phyloP scores from a whole-genome alignment of 352 stramenopile genomes.

The Albugo laibachii region DNA sequence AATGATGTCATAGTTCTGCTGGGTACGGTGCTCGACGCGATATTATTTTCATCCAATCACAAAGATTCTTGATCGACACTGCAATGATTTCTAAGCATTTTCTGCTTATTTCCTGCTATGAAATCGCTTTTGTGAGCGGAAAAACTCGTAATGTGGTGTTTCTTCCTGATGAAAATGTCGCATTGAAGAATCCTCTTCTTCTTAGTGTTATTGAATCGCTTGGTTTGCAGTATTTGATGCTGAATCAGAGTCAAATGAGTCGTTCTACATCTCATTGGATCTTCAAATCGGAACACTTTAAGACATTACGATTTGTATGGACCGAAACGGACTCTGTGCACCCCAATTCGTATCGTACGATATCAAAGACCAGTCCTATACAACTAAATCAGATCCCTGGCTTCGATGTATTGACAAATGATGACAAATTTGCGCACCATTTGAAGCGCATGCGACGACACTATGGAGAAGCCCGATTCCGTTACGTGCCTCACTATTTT shows the following conservation, averaged over 20 bases:
- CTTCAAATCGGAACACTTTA: not conserved
- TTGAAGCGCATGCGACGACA: conserved; percentile 20
- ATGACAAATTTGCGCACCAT: conserved; percentile 23
- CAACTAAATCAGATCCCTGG: conserved; percentile 56
- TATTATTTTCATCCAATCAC: conserved; percentile 8
- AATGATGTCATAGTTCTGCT: conserved; percentile 41
- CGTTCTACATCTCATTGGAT: not conserved
- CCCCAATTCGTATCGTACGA: not conserved
- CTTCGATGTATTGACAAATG: conserved; percentile 13
- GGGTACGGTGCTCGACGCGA: conserved; percentile 13
- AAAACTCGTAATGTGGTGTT: not conserved
- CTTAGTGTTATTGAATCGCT: not conserved
- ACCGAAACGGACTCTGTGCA: not conserved
- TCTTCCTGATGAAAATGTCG: not conserved
- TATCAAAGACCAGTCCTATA: conserved; percentile 4
- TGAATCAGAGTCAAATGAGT: not conserved
- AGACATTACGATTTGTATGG: not conserved
- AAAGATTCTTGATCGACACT: not conserved
- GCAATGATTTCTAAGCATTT: conserved; percentile 21
- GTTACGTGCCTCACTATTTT: conserved; percentile 35
- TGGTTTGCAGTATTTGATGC: not conserved
- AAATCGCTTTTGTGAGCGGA: not conserved
- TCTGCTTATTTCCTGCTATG: conserved; percentile 3
- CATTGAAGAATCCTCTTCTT: not conserved
- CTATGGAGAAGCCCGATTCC: conserved; percentile 42